Conservation (phyloP, 2,329 filamentous ascomycete genomes). For the Aspergillus alliaceus region DNA sequence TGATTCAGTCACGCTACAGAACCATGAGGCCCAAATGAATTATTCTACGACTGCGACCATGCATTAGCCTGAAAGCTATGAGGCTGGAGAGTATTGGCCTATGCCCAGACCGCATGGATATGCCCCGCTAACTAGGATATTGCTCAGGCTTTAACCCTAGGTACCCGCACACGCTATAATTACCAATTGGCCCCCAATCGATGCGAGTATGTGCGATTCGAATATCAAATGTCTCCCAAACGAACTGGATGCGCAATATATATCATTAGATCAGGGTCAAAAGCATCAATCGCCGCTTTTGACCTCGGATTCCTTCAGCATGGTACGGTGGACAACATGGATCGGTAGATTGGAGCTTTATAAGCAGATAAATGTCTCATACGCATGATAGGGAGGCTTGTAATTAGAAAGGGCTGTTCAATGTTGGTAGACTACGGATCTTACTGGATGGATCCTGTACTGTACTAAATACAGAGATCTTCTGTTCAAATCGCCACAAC, state of each 20-base stretch:
- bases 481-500: background rate
- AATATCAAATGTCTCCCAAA: background rate
- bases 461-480: background rate
- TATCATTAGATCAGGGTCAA: background rate
- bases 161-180: background rate
- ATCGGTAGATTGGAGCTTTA: too few species aligned
- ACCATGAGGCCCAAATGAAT: background rate
- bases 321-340: background rate
- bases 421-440: background rate
- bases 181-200: background rate
- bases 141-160: background rate
- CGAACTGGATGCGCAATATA: background rate
- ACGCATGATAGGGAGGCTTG: background rate
- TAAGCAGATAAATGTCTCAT: background rate
- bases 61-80: background rate
- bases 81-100: background rate
- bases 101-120: background rate
- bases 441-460: background rate
- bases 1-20: background rate
- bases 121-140: background rate
- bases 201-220: background rate
- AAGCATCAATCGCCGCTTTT: background rate
- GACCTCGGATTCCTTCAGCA: background rate
- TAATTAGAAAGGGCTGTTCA: background rate
- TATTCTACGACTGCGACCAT: background rate